Evolutionary conservation across 2,329 filamentous ascomycete genomes (phyloP), one percentile per base, ranked within the genome.

Genomic region (Alternaria ethzedia): DNA sequence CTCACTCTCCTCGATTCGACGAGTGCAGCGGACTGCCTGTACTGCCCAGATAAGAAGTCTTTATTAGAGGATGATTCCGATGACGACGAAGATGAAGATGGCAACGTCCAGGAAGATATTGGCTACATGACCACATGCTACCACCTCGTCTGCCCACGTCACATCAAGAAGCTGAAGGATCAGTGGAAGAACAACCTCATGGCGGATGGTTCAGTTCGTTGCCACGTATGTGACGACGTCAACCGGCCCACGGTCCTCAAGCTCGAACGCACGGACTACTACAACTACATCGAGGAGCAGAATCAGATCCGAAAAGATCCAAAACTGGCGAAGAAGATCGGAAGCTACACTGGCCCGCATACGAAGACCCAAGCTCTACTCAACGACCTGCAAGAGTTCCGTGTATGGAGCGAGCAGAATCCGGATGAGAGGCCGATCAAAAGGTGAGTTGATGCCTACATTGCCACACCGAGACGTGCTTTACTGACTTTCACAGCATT

Each of bases 351-450:
- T 46, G 94, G 94, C 0, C 95, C 95, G 0, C 94, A 97, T 74
- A 97, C 94, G 6, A 99, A 99, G 82, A 97, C 96, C 1, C 89
- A 87, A 61, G 93, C 92, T 2, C 84, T 99, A 3, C 76, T 99
- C 0, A 83, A 90, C n/a, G 89, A 93, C 66, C 86, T 99, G 8
- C 79, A 91, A 2, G 83, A 85, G 54, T 88, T 89, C 55, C 88
- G 89, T 61, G 83, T 84, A 1, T 87, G 90, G 75, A 92, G 89
- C 63, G 85, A 86, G 41, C 82, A 82, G 0, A 83, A 87, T 10
- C 87, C 89, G 0, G 82, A 87, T 11, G 88, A 94, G 74, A 87
- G 88, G 0, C 94, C 94, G 0, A 91, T 93, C 81, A 98, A 97
- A 79, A 96, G 76, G 78, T 79, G 74, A 61, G 67, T 41, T 12